phyloP scores from a whole-genome alignment of 768 basidiomycete species.

The Russula sp. region DNA sequence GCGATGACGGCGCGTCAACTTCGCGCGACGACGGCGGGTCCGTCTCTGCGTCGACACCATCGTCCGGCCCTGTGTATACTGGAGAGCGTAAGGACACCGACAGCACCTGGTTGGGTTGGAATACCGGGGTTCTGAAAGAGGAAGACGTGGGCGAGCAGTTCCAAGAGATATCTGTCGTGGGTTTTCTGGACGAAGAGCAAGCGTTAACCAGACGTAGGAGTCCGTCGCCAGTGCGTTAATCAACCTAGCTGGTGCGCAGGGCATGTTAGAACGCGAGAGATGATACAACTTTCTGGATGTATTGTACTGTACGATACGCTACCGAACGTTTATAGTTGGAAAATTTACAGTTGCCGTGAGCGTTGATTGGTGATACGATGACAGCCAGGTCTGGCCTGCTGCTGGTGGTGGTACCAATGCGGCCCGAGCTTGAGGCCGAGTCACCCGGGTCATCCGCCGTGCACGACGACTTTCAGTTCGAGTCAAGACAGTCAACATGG shows the following conservation, averaged over 20 bases:
- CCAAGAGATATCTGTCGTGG: slow-evolving; percentile 33
- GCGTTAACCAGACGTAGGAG: slow-evolving; percentile 21
- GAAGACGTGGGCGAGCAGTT: slow-evolving; percentile 35
- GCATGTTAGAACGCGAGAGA: background rate
- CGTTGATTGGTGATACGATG: too few species aligned
- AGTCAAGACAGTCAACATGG: too few species aligned
- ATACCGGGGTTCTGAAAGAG: slow-evolving; percentile 28
- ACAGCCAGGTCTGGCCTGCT: too few species aligned
- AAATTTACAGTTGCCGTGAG: background rate
- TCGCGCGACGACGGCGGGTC: slow-evolving; percentile 29
- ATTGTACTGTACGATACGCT: background rate
- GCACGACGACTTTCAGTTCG: too few species aligned
- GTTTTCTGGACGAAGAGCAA: slow-evolving; percentile 34
- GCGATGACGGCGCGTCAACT: slow-evolving; percentile 24
- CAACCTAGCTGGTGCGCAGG: background rate
- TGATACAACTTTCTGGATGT: background rate
- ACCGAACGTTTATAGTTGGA: background rate
- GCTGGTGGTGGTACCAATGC: too few species aligned
- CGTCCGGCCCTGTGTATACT: slow-evolving; percentile 31
- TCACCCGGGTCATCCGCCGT: too few species aligned
- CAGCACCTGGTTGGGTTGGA: slow-evolving; percentile 31
- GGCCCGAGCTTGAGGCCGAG: too few species aligned
- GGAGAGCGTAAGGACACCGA: slow-evolving; percentile 26
- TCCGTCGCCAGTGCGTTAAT: slow-evolving; percentile 5
- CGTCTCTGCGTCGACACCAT: slow-evolving; percentile 36